A percentile compares a stretch with the other conserved stretches of the same genome.
Conservation (phyloP, 1,139 yeast genomes). For the Blastobotrys persicus region DNA sequence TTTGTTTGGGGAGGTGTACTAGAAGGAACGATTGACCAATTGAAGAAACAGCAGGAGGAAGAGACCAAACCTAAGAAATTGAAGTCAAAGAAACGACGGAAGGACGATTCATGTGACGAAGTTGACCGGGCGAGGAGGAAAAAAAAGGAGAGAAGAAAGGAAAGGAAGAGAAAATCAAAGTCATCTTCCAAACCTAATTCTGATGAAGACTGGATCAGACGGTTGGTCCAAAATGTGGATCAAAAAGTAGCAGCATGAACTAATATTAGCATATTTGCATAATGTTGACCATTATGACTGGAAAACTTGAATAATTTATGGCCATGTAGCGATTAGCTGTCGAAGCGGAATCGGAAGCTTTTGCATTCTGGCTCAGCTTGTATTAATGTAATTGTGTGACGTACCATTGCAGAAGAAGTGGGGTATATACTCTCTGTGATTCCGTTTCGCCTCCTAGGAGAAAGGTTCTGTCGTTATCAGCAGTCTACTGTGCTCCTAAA, state of each 20-base stretch:
- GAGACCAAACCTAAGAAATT: slow-evolving; percentile 1
- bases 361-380: no score
- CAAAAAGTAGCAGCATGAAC: slow-evolving; percentile 16
- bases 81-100: neutral
- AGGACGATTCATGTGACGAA: slow-evolving; percentile 6
- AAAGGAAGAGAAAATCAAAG: slow-evolving; percentile 10
- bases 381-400: no score
- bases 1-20: slow-evolving; percentile 86
- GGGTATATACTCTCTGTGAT: no score
- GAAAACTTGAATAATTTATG: no score
- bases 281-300: no score
- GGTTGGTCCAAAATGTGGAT: slow-evolving; percentile 14
- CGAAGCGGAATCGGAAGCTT: no score
- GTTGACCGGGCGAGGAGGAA: slow-evolving; percentile 22
- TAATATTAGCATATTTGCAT: neutral
- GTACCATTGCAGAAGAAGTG: no score
- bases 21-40: slow-evolving; percentile 59
- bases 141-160: slow-evolving; percentile 14
- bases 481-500: no score
- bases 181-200: slow-evolving; percentile 3
- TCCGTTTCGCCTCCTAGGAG: no score
- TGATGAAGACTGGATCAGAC: slow-evolving; percentile 20
- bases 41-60: slow-evolving; percentile 24
- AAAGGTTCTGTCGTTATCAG: no score
- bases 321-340: no score